Evolutionary conservation across 2,329 filamentous ascomycete genomes (phyloP).

Genomic region (Aspergillus novofumigatus): DNA sequence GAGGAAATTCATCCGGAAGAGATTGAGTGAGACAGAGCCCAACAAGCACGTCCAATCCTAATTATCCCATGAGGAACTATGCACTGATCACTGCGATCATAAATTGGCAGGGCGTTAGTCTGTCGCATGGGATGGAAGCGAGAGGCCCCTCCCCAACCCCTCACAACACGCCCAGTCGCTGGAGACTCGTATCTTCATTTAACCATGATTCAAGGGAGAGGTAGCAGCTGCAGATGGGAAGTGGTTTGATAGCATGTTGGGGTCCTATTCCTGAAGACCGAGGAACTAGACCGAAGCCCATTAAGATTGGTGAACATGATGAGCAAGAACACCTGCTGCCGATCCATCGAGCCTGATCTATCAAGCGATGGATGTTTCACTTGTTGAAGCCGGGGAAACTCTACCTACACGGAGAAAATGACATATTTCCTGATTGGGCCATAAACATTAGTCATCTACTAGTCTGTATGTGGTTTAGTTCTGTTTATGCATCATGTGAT

Average conservation of each 20-base stretch:
- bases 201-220: neutral
- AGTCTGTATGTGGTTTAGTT: neutral
- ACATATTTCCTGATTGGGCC: neutral
- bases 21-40: slow-evolving; percentile 12
- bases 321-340: neutral
- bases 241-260: neutral
- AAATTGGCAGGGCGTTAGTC: slow-evolving; percentile 5
- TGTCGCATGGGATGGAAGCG: slow-evolving; percentile 1
- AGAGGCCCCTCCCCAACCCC: slow-evolving; percentile 1
- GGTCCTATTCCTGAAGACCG: neutral
- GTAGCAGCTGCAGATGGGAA: neutral
- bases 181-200: neutral
- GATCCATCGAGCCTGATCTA: neutral
- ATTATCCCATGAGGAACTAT: neutral
- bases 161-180: neutral
- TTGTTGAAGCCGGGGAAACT: neutral
- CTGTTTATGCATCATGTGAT: neutral
- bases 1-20: slow-evolving; percentile 3
- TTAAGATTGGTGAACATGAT: neutral
- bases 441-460: neutral
- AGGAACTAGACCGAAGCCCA: neutral
- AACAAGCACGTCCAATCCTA: slow-evolving; percentile 9
- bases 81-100: slow-evolving; percentile 1
- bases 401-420: neutral
- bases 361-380: neutral